Evolutionary conservation across 2,329 filamentous ascomycete species (phyloP).

Genomic region (Elsinoe arachidis): DNA sequence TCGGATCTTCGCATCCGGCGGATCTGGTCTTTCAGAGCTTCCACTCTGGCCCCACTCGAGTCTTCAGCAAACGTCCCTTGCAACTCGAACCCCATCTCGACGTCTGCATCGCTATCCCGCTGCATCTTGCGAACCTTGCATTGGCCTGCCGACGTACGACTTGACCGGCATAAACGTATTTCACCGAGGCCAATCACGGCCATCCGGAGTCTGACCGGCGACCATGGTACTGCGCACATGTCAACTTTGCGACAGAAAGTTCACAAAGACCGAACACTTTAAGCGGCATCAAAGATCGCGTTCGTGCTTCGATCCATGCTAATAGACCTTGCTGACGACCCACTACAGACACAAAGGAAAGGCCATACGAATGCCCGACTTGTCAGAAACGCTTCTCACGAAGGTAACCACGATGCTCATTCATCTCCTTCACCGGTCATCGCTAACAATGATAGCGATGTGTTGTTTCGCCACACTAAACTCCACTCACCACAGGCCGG

Average conservation of each 20-base stretch:
- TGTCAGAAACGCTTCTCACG: constrained; percentile 48
- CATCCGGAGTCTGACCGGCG: background rate
- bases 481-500: constrained; percentile 34
- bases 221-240: constrained; percentile 19
- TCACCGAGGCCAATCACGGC: background rate
- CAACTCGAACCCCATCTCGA: constrained; percentile 5
- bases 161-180: background rate
- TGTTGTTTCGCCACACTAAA: constrained; percentile 45
- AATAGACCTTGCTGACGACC: constrained; percentile 19
- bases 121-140: background rate
- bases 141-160: background rate
- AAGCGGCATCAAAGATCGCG: constrained; percentile 48
- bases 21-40: constrained; percentile 1
- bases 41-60: constrained; percentile 1
- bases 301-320: constrained; percentile 27
- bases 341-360: constrained; percentile 43
- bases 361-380: constrained; percentile 45
- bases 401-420: constrained; percentile 33
- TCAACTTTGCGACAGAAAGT: constrained; percentile 41
- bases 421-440: constrained; percentile 16
- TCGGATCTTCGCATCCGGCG: constrained; percentile 3
- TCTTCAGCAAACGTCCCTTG: background rate
- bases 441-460: constrained; percentile 33
- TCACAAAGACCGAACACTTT: constrained; percentile 49
- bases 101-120: background rate